These are phyloP conservation scores for Dendrothele bispora DNA, from an alignment of 768 basidiomycete genomes.

Conservation along the genomic window DNA sequence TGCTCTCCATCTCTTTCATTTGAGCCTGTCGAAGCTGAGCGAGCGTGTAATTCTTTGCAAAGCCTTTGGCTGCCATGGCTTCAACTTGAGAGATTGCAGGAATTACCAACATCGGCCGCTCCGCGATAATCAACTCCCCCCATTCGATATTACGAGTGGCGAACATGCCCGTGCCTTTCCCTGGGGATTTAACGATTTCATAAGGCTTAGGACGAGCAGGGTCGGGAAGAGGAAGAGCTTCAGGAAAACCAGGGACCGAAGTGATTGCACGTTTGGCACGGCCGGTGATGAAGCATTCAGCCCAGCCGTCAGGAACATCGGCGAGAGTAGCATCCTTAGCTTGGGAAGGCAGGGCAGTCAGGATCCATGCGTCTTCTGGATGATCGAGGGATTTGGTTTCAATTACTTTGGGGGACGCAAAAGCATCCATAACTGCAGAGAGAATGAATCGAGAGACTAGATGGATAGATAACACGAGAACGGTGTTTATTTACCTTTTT, in stretches of 20 bases:
- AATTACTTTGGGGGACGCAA: no score
- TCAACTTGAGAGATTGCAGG: not conserved
- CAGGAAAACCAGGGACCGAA: not conserved
- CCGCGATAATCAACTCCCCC: conserved; percentile 33
- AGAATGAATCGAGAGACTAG: no score
- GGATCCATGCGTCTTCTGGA: not conserved
- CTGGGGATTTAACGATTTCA: conserved; percentile 22
- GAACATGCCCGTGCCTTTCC: conserved; percentile 38
- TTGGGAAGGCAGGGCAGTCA: not conserved
- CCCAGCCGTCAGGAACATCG: not conserved
- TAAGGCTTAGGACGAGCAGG: not conserved
- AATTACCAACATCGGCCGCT: conserved; percentile 10
- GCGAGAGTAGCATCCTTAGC: not conserved
- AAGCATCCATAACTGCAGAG: no score
- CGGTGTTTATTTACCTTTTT: no score
- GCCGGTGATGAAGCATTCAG: not conserved
- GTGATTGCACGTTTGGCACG: not conserved
- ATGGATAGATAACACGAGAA: no score
- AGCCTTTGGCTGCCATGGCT: not conserved
- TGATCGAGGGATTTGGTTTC: not conserved
- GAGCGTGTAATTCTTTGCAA: not conserved
- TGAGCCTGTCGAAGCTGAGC: not conserved
- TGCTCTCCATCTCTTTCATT: not conserved
- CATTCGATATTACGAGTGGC: conserved; percentile 30
- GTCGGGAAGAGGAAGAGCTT: not conserved